Evolutionary conservation across 805 yeast genomes (phyloP), one percentile per base, ranked within the genome.

Genomic region (Pichia gijzeniarum): DNA sequence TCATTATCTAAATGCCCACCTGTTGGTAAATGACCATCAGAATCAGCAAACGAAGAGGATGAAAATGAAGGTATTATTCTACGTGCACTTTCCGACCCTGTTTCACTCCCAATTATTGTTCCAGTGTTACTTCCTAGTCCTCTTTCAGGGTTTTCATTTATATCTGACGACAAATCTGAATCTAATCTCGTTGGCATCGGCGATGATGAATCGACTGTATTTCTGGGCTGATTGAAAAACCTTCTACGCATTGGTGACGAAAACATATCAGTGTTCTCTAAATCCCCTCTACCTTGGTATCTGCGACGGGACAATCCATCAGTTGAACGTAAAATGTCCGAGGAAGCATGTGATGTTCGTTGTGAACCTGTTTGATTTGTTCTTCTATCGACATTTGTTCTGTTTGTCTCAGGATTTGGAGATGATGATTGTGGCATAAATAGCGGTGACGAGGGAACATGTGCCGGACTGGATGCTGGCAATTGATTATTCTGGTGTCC

Each of bases 241-340:
- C 89, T 70, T 58, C 89, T 68, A 48, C 79, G 66, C 59, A 72
- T 70, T 28, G 93, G 89, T 3, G 95, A 80, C 0, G 87, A 76
- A n/a, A 76, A 64, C 45, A 69, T 58, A 44, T 85, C 95, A 0
- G 82, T 71, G 0, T 82, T 76, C 59, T 82, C 82, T 42, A 88
- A 71, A 60, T 89, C 96, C 54, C 93, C 88, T 67, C 96, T 77
- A 45, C 79, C 70, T 47, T 72, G 62, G 30, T 62, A 72, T 42
- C 83, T 71, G 48, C 78, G 63, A 35, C 71, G 64, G 25, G 68
- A 64, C 41, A 71, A 55, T 47, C 67, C 71, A 9, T 66, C 71
- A 40, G 73, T 74, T 66, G 30, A 70, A 56, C 45, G 65, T 53
- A 48, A 53, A 57, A 48, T 48, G 30, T 50, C 51, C 9, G 50